Conservation (phyloP, 202 grass and related monocot genomes). For the Schoenoplectus triqueter region DNA sequence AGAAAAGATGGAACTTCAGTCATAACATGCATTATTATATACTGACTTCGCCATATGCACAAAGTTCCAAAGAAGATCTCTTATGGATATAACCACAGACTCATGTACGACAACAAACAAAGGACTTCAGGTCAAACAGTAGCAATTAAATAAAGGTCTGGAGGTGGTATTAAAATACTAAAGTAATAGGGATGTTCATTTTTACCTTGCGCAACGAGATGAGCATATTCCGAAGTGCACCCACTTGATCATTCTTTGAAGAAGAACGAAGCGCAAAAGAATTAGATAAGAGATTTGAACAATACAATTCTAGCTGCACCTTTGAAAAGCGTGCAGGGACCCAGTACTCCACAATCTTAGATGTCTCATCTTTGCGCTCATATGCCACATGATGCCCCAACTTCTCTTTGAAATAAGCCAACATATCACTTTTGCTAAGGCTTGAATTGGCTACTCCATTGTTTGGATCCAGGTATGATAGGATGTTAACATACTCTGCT, state of each 20-base stretch:
- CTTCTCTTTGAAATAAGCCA: slow-evolving; percentile 65
- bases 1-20: slow-evolving; percentile 33
- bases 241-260: slow-evolving; percentile 75
- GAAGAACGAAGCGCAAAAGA: slow-evolving; percentile 72
- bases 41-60: neutral
- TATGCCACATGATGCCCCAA: slow-evolving; percentile 56
- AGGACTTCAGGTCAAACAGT: slow-evolving; percentile 8
- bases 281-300: slow-evolving; percentile 71
- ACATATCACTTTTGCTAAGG: slow-evolving; percentile 37
- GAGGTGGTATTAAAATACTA: neutral
- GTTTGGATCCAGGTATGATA: slow-evolving; percentile 74
- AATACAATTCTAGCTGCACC: slow-evolving; percentile 90
- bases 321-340: slow-evolving; percentile 69
- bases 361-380: slow-evolving; percentile 70
- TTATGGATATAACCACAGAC: neutral
- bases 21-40: slow-evolving; percentile 24
- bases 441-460: slow-evolving; percentile 44
- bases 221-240: slow-evolving; percentile 75
- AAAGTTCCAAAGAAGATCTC: neutral
- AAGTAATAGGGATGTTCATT: slow-evolving; percentile 17
- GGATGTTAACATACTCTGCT: slow-evolving; percentile 66
- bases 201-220: slow-evolving; percentile 81
- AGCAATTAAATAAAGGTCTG: neutral
- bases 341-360: slow-evolving; percentile 86
- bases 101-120: neutral